A percentile compares a stretch with the other conserved stretches of the same genome.
These are phyloP conservation scores for Globisporangium cederbergense DNA, from an alignment of 352 stramenopile species.

Conservation along the genomic window DNA sequence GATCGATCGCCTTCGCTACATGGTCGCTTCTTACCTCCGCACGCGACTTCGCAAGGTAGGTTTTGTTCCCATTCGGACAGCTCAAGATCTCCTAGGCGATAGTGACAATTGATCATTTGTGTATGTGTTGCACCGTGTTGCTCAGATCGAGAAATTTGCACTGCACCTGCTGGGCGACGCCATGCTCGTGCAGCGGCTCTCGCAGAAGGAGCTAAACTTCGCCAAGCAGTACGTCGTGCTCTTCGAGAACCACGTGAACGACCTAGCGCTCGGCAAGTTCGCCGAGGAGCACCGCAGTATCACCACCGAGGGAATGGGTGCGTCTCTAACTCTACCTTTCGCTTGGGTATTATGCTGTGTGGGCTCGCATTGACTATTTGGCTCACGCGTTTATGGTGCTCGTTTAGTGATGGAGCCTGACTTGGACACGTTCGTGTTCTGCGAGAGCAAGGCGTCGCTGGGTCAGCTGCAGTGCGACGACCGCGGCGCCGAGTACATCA, in stretches of 20 bases:
- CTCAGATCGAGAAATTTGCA: constrained; percentile 76
- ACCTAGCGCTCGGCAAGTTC: constrained; percentile 63
- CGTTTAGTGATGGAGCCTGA: constrained; percentile 64
- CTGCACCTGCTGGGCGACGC: constrained; percentile 51
- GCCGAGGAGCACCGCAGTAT: constrained; percentile 57
- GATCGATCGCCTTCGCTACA: constrained; percentile 83
- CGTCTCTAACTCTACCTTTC: constrained; percentile 5
- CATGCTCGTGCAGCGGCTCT: constrained; percentile 50
- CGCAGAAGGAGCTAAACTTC: constrained; percentile 68
- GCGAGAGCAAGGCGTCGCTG: constrained; percentile 54
- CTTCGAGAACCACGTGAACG: constrained; percentile 69
- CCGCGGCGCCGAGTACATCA: constrained; percentile 58
- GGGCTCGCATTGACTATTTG: neutral
- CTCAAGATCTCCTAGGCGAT: neutral
- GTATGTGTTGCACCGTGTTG: neutral
- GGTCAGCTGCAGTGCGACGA: constrained; percentile 70
- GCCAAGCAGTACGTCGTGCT: constrained; percentile 69
- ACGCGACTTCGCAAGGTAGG: constrained; percentile 68
- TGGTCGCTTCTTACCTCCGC: constrained; percentile 79
- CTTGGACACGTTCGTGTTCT: constrained; percentile 82
- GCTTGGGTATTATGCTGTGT: neutral
- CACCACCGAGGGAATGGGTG: constrained; percentile 67
- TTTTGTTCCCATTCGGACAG: neutral
- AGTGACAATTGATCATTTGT: neutral
- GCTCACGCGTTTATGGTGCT: neutral